These are phyloP conservation scores for Borovskyia barvae DNA, from an alignment of 208 protist genomes.

Conservation along the genomic window DNA sequence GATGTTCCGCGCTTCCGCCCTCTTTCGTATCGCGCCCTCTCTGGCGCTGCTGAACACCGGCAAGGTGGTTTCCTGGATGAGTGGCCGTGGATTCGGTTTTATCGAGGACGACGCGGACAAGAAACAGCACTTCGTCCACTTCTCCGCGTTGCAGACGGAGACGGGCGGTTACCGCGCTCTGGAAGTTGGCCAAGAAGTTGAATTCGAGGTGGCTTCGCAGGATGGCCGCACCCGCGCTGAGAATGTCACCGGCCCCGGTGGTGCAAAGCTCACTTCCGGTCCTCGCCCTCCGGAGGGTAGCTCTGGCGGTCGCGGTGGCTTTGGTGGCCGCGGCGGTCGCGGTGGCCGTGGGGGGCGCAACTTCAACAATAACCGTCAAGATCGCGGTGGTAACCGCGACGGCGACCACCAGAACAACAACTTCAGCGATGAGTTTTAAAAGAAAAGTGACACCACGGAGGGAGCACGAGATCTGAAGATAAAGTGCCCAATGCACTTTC, in stretches of 20 bases:
- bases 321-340: conserved; percentile 37
- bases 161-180: conserved; percentile 82
- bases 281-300: conserved; percentile 64
- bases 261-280: conserved; percentile 80
- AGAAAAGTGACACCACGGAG: neutral
- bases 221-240: conserved; percentile 88
- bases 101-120: conserved; percentile 89
- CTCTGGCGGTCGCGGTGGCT: conserved; percentile 36
- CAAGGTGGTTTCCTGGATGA: conserved; percentile 89
- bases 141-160: conserved; percentile 89
- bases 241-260: conserved; percentile 81
- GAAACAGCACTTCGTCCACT: conserved; percentile 93
- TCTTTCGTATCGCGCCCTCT: conserved; percentile 57
- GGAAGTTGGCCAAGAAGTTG: conserved; percentile 84
- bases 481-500: no score
- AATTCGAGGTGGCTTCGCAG: conserved; percentile 87
- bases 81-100: conserved; percentile 89
- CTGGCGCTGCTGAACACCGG: conserved; percentile 77
- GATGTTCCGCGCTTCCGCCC: conserved; percentile 69
- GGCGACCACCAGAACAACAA: conserved; percentile 46
- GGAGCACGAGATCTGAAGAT: conserved; percentile 14
- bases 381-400: conserved; percentile 35
- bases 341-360: conserved; percentile 28
- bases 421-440: conserved; percentile 86
- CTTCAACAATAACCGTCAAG: conserved; percentile 43